Base-by-base conservation (phyloP, 78 protist genomes). In the Dictyostelium firmibasis region DNA sequence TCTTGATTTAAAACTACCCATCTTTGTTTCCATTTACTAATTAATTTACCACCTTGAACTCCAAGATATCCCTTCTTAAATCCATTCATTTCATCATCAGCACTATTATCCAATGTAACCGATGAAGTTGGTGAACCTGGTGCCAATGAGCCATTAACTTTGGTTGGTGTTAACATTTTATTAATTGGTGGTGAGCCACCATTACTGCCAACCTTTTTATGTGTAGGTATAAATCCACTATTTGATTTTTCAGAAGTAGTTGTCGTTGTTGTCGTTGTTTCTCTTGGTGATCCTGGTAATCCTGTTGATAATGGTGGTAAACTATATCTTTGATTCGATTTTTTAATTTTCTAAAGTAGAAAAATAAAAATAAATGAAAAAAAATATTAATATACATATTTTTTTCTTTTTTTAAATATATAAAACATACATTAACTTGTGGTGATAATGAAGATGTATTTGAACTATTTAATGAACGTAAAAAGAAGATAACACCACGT, bases 1-100 rank as follows among this genome's bases (percentile, higher is more conserved):
- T 78, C 94, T 16, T 78, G 25, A 50, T 47, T 50, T 18, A 92
- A 33, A 13, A 92, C 96, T 11, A 92, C 91, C 96, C 96, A 92
- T 36, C 96, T 27, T 13, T 47, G 36, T 69, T 92, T 92, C 96
- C 96, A 92, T 33, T 92, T 92, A 25, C 60, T 38, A 36, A 89
- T 67, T 23, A 81, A 35, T 70, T 89, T 89, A 33, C 94, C 94
- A 84, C 87, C 70, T 81, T 50, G 92, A n/a, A 89, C 94, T 29
- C 36, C 53, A 16, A 89, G 35, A 31, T 10, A 50, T 8, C 94
- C 94, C 18, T 69, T 60, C 72, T 89, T 89, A 8, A 35, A 25
- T 10, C 94, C 87, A 47, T 47, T 69, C 36, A 70, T 69, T 23
- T 89, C 94, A 16, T 81, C 87, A 18, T 89, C 94, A 16, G 29